These are phyloP conservation scores for Trichoderma koningiopsis DNA, from an alignment of 2,329 filamentous ascomycete genomes.

Conservation along the genomic window DNA sequence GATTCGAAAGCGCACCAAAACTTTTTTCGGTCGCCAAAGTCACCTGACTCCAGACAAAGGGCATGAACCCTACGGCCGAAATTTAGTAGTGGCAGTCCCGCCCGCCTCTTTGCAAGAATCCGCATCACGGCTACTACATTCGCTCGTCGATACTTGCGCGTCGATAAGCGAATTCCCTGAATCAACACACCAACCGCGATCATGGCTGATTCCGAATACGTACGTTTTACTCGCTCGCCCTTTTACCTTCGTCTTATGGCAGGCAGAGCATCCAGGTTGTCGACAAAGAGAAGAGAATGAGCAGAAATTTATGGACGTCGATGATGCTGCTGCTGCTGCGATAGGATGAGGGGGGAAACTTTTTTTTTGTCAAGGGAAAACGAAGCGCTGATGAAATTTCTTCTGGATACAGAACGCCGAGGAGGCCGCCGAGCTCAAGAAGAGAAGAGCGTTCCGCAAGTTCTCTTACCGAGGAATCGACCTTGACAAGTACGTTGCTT, in stretches of 20 bases:
- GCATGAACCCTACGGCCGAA: constrained; percentile 45
- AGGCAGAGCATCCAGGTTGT: neutral
- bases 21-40: constrained; percentile 28
- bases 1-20: neutral
- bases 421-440: constrained; percentile 99
- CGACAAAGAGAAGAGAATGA: neutral
- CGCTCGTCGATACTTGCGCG: constrained; percentile 46
- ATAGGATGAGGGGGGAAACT: neutral
- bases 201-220: constrained; percentile 88
- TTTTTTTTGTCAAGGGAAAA: neutral
- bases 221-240: constrained; percentile 53
- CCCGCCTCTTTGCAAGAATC: constrained; percentile 35
- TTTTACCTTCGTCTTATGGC: constrained; percentile 28
- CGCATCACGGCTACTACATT: constrained; percentile 43
- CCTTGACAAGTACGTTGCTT: constrained; percentile 86
- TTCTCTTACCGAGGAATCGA: constrained; percentile 99
- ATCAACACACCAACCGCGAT: constrained; percentile 50
- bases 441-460: constrained; percentile 99
- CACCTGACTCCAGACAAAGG: constrained; percentile 43
- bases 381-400: constrained; percentile 5
- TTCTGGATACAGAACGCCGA: constrained; percentile 74
- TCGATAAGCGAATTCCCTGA: constrained; percentile 49
- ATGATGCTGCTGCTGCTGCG: constrained; percentile 17
- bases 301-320: constrained; percentile 28
- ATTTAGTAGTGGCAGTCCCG: constrained; percentile 35